Evolutionary conservation across 768 basidiomycete species (phyloP).

Genomic region (Hygrocybe punicea): DNA sequence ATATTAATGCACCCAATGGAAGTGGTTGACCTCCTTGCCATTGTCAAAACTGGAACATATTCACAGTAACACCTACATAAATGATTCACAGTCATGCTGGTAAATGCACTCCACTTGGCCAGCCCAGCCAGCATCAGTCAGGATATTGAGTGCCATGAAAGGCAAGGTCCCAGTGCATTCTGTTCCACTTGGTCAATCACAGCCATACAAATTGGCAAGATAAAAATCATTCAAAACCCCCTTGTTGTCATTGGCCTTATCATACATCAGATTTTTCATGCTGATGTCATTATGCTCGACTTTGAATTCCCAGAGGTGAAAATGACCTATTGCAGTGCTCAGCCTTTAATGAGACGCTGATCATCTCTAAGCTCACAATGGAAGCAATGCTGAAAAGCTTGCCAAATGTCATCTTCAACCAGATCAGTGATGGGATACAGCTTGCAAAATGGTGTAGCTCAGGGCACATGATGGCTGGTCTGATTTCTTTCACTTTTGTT

Average conservation of each 20-base stretch:
- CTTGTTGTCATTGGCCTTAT: conserved; percentile 1
- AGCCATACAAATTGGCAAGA: background rate
- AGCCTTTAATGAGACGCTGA: background rate
- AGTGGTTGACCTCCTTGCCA: background rate
- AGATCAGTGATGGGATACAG: background rate
- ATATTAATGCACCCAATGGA: too few relatives aligned
- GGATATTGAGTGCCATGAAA: conserved; percentile 30
- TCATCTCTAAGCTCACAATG: background rate
- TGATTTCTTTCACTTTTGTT: too few relatives aligned
- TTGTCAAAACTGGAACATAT: conserved; percentile 1
- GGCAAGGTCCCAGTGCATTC: conserved; percentile 29
- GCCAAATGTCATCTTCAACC: background rate
- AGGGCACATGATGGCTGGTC: background rate
- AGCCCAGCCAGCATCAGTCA: conserved; percentile 4
- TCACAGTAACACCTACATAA: conserved; percentile 5
- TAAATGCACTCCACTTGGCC: background rate
- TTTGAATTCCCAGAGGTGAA: conserved; percentile 1
- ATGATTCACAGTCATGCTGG: conserved; percentile 9
- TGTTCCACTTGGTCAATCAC: background rate
- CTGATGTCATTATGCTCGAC: conserved; percentile 6
- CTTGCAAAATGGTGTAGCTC: background rate
- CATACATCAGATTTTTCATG: conserved; percentile 9
- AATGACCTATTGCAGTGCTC: conserved; percentile 1
- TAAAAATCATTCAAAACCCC: conserved; percentile 10
- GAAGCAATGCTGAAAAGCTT: background rate